Conservation (phyloP, 768 basidiomycete genomes). For the Lactarius sanguifluus region DNA sequence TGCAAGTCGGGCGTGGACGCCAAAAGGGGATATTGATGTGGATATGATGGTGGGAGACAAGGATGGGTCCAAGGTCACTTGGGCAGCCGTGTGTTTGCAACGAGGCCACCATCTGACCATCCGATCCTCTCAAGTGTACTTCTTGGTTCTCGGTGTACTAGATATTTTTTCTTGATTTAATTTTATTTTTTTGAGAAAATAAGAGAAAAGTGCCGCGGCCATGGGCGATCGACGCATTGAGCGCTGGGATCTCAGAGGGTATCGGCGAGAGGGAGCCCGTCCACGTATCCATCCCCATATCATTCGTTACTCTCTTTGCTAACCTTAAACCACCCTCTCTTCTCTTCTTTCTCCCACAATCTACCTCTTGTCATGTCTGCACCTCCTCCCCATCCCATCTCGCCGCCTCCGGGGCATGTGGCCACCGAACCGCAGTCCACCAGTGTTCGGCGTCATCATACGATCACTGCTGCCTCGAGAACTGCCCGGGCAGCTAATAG, state of each 20-base stretch:
- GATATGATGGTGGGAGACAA: conserved; percentile 10
- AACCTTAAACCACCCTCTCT: neutral
- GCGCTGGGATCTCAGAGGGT: neutral
- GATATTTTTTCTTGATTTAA: neutral
- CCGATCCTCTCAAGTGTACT: neutral
- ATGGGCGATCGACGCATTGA: neutral
- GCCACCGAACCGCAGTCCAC: conserved; percentile 14
- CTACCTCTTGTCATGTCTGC: conserved; percentile 21
- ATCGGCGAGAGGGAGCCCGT: neutral
- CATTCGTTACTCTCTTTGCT: conserved; percentile 5
- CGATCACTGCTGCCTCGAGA: conserved; percentile 30
- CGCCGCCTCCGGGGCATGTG: conserved; percentile 25
- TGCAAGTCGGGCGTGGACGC: neutral
- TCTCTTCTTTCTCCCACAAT: conserved; percentile 7
- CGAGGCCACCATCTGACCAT: conserved; percentile 3
- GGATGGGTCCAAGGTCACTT: neutral
- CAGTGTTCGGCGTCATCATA: conserved; percentile 29
- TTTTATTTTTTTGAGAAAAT: neutral
- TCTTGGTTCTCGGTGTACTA: no score
- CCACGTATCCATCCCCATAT: neutral
- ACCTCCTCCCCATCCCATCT: conserved; percentile 25
- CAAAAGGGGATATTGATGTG: conserved; percentile 9
- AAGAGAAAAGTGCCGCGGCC: neutral
- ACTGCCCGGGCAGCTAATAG: conserved; percentile 24
- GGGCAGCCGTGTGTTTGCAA: conserved; percentile 11